These are phyloP conservation scores for Nakazawaea molendinolei DNA, from an alignment of 805 yeast genomes.

Conservation along the genomic window DNA sequence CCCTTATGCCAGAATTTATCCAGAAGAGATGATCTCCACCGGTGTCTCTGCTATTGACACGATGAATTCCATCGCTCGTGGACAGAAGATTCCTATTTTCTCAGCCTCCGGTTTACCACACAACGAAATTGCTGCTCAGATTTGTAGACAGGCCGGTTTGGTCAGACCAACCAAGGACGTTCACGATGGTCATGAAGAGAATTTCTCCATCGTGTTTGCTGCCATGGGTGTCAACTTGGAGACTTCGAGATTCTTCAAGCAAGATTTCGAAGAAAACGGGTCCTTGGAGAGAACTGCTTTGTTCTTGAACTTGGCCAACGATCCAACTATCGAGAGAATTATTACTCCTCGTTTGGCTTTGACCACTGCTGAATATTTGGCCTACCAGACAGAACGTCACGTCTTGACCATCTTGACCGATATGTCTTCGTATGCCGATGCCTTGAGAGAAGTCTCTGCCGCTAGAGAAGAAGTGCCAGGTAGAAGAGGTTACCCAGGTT, in stretches of 20 bases:
- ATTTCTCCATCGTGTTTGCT: slow-evolving; percentile 97
- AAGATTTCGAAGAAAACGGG: slow-evolving; percentile 98
- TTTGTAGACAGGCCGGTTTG: slow-evolving; percentile 98
- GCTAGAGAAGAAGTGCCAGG: slow-evolving; percentile 99
- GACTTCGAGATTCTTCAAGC: slow-evolving; percentile 97
- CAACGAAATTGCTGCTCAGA: slow-evolving; percentile 99
- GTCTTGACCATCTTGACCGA: slow-evolving; percentile 96
- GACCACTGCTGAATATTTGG: slow-evolving; percentile 97
- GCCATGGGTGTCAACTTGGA: slow-evolving; percentile 99
- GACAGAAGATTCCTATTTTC: slow-evolving; percentile 98
- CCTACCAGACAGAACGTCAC: slow-evolving; percentile 98
- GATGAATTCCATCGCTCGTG: slow-evolving; percentile 99
- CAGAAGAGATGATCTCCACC: slow-evolving; percentile 99
- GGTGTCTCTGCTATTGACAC: slow-evolving; percentile 98
- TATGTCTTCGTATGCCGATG: slow-evolving; percentile 99
- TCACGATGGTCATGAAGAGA: slow-evolving; percentile 99
- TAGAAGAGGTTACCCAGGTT: slow-evolving; percentile 99
- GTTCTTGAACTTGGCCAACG: slow-evolving; percentile 96
- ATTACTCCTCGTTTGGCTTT: slow-evolving; percentile 98
- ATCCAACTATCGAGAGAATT: slow-evolving; percentile 99
- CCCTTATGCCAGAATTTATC: slow-evolving; percentile 97
- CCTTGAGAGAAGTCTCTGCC: slow-evolving; percentile 98
- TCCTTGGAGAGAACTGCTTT: slow-evolving; percentile 96
- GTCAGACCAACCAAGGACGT: slow-evolving; percentile 99
- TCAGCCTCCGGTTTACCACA: slow-evolving; percentile 99